phyloP scores from a whole-genome alignment of 805 yeast species.

The Nakazawaea anatomiae region DNA sequence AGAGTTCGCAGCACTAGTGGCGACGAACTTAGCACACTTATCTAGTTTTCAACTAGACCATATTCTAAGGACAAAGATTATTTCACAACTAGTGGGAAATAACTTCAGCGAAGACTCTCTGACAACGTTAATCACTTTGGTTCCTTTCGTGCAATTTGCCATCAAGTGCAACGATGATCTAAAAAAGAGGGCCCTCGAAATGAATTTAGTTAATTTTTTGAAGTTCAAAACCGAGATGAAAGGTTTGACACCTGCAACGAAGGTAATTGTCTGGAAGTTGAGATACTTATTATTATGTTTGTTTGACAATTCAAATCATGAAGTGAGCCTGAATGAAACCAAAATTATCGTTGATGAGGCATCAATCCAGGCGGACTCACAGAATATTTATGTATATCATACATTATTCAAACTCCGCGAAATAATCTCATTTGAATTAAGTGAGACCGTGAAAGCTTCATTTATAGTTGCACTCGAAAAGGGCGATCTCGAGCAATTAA shows the following conservation, averaged over 20 bases:
- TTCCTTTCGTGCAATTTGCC: conserved; percentile 36
- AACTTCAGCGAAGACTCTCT: conserved; percentile 12
- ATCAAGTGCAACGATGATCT: conserved; percentile 21
- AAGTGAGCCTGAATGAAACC: neutral
- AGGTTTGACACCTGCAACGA: conserved; percentile 8
- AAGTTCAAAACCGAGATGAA: conserved; percentile 13
- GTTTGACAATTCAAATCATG: conserved; percentile 25
- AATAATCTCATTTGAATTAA: conserved; percentile 26
- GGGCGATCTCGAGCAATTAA: conserved; percentile 13
- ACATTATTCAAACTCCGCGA: conserved; percentile 47
- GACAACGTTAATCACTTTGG: conserved; percentile 14
- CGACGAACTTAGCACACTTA: conserved; percentile 35
- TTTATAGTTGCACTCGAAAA: conserved; percentile 22
- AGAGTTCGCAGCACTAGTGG: conserved; percentile 28
- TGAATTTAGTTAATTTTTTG: conserved; percentile 18
- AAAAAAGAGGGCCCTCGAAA: conserved; percentile 18
- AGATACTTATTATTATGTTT: conserved; percentile 42
- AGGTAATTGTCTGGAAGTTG: conserved; percentile 34
- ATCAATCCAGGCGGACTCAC: neutral
- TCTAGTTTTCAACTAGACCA: conserved; percentile 40
- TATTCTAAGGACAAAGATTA: conserved; percentile 14
- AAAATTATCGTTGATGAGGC: neutral
- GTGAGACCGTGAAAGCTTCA: conserved; percentile 10
- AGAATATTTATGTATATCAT: conserved; percentile 23
- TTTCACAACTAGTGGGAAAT: neutral